A percentile compares a stretch with the other conserved stretches of the same genome.
Conservation (phyloP, 306 rosid species). For the Nissolia schottii region DNA sequence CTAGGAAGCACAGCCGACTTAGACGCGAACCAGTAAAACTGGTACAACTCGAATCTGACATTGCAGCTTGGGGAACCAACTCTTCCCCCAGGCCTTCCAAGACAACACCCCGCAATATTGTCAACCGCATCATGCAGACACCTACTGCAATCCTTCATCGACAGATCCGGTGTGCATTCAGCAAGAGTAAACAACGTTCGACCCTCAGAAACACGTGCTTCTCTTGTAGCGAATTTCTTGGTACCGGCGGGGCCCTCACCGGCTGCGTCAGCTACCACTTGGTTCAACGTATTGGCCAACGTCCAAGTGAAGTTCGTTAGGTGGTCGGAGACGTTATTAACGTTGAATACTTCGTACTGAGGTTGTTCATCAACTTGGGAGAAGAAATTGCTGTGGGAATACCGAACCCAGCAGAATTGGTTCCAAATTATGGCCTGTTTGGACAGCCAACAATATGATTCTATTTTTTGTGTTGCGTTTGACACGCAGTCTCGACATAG, state of each 20-base stretch:
- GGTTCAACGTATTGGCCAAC: not conserved
- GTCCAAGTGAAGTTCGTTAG: not conserved
- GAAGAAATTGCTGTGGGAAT: too few relatives aligned
- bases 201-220: not conserved
- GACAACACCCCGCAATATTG: not conserved
- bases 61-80: not conserved
- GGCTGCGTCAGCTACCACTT: not conserved
- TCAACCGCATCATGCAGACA: not conserved
- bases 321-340: too few relatives aligned
- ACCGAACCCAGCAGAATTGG: too few relatives aligned
- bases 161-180: conserved; percentile 11
- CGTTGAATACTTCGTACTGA: too few relatives aligned
- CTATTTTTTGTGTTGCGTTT: too few relatives aligned
- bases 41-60: not conserved
- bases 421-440: too few relatives aligned
- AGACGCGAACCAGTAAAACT: not conserved
- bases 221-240: conserved; percentile 11
- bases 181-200: not conserved
- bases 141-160: not conserved
- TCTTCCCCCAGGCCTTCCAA: not conserved
- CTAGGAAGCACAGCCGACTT: too few relatives aligned
- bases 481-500: too few relatives aligned
- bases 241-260: not conserved
- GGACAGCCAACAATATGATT: too few relatives aligned
- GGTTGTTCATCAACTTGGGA: too few relatives aligned